Evolutionary conservation across 495 filamentous ascomycete genomes (phyloP).

Genomic region (Lophiotrema nucula): DNA sequence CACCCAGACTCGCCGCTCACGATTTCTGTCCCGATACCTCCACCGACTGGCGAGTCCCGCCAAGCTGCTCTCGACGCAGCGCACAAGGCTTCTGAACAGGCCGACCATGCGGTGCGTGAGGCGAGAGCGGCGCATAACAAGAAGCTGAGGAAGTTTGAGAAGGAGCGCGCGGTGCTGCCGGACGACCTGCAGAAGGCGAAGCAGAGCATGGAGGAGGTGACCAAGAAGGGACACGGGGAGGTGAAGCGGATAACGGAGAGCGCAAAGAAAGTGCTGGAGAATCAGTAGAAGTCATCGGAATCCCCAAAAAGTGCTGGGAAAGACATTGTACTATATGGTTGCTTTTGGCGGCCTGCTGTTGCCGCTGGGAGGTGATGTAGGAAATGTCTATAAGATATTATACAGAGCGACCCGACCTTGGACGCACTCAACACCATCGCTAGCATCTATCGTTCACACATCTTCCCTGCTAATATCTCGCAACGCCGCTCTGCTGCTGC

Average conservation of each 20-base stretch:
- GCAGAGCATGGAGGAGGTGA: constrained; percentile 63
- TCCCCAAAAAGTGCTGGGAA: neutral
- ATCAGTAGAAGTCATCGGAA: constrained; percentile 1
- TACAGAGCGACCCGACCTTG: too few relatives aligned
- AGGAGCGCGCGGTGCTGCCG: constrained; percentile 54
- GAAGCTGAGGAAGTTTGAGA: constrained; percentile 60
- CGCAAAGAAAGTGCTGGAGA: constrained; percentile 58
- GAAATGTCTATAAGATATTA: too few relatives aligned
- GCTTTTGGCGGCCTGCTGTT: too few relatives aligned
- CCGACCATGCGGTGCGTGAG: constrained; percentile 54
- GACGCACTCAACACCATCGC: too few relatives aligned
- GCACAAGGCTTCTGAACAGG: constrained; percentile 59
- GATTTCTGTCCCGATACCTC: constrained; percentile 69
- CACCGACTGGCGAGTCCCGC: constrained; percentile 61
- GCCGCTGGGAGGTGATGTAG: too few relatives aligned
- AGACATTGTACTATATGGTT: too few relatives aligned
- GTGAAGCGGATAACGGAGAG: constrained; percentile 69
- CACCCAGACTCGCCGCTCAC: constrained; percentile 67
- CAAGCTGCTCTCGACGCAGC: constrained; percentile 55
- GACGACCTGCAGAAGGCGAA: constrained; percentile 69
- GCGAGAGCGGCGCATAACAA: constrained; percentile 62
- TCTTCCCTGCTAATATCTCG: too few relatives aligned
- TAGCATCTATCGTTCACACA: too few relatives aligned
- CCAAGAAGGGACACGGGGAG: constrained; percentile 65
- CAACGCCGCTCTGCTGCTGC: too few relatives aligned